Conservation (phyloP, 208 protist genomes). For the Trypanosoma congolense region DNA sequence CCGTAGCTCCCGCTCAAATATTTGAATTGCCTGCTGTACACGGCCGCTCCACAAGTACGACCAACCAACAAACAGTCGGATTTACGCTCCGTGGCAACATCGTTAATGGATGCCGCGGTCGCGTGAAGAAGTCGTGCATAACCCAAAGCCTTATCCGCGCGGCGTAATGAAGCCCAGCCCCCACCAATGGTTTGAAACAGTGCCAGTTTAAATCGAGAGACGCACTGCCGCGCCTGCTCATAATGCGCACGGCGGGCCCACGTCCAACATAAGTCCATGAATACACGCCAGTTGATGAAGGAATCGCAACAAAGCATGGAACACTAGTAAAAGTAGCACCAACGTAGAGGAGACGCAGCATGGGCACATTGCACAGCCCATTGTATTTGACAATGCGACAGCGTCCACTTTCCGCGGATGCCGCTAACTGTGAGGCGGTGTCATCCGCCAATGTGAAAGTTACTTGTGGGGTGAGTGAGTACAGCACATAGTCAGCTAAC, state of each 20-base stretch:
- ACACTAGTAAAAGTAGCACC: conserved; percentile 1
- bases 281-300: conserved; percentile 23
- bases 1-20: conserved; percentile 36
- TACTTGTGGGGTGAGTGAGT: conserved; percentile 4
- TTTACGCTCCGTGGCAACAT: conserved; percentile 35
- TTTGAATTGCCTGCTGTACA: conserved; percentile 23
- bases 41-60: conserved; percentile 60
- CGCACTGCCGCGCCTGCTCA: conserved; percentile 53
- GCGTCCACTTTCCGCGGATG: too few relatives aligned
- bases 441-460: background rate
- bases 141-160: conserved; percentile 44
- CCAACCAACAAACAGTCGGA: conserved; percentile 73
- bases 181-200: conserved; percentile 63
- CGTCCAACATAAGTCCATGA: conserved; percentile 29
- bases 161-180: conserved; percentile 70
- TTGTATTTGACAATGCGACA: too few relatives aligned
- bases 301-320: conserved; percentile 30
- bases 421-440: background rate
- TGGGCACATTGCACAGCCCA: background rate
- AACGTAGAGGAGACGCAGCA: conserved; percentile 6
- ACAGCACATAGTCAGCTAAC: conserved; percentile 6
- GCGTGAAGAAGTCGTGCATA: conserved; percentile 49
- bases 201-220: conserved; percentile 36
- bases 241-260: conserved; percentile 39
- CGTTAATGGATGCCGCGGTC: conserved; percentile 25